phyloP scores from a whole-genome alignment of 768 basidiomycete species.

The Rhizopogon salebrosus region DNA sequence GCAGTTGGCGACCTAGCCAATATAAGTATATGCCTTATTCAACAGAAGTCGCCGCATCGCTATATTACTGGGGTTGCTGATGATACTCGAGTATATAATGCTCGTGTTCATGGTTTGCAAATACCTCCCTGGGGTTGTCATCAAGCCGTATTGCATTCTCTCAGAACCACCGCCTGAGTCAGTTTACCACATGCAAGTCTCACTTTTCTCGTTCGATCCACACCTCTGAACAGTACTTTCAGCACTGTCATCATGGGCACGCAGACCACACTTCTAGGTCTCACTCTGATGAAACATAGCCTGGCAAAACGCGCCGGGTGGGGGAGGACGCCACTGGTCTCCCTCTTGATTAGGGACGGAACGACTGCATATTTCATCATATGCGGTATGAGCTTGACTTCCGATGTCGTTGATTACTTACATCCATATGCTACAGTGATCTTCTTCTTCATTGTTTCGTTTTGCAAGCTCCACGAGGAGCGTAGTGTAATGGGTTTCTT shows the following conservation, averaged over 20 bases:
- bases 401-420: neutral
- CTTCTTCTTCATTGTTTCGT: neutral
- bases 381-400: constrained; percentile 25
- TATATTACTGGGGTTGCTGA: neutral
- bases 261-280: constrained; percentile 35
- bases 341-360: constrained; percentile 41
- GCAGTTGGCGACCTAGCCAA: neutral
- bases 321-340: constrained; percentile 36
- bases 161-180: neutral
- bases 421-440: neutral
- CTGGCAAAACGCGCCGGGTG: constrained; percentile 30
- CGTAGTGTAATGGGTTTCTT: constrained; percentile 3
- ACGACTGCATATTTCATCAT: constrained; percentile 37
- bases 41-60: constrained; percentile 28
- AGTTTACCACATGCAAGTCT: neutral
- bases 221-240: neutral
- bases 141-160: constrained; percentile 1
- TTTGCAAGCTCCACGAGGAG: neutral
- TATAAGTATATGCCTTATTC: constrained; percentile 24
- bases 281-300: constrained; percentile 34
- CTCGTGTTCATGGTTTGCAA: constrained; percentile 25
- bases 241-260: constrained; percentile 29
- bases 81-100: neutral
- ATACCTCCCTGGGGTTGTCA: constrained; percentile 17
- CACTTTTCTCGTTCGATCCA: neutral